Percentiles rank a stretch among this genome's conserved stretches.
These are phyloP conservation scores for Oldenlandia corymbosa DNA, from an alignment of 257 asterid genomes.

Conservation along the genomic window DNA sequence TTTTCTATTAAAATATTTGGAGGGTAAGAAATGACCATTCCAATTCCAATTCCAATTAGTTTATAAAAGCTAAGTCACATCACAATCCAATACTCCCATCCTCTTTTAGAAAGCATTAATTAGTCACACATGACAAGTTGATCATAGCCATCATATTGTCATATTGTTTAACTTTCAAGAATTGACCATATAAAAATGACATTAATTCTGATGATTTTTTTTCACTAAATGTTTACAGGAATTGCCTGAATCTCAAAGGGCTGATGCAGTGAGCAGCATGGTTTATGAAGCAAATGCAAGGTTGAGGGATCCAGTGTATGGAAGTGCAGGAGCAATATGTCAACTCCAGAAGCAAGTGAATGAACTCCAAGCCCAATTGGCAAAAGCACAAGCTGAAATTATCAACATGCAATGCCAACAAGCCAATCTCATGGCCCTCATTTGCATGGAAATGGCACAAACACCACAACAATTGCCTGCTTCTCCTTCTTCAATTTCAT, in stretches of 20 bases:
- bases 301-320: slow-evolving; percentile 71
- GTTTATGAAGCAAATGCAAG: slow-evolving; percentile 81
- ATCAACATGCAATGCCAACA: slow-evolving; percentile 65
- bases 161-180: background rate
- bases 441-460: slow-evolving; percentile 53
- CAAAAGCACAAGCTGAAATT: slow-evolving; percentile 59
- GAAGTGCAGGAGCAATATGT: slow-evolving; percentile 71
- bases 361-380: slow-evolving; percentile 68
- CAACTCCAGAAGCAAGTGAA: slow-evolving; percentile 65
- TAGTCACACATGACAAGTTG: slow-evolving; percentile 8
- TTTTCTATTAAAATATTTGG: no score
- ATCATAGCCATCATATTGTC: no score
- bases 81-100: background rate
- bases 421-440: slow-evolving; percentile 57
- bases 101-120: slow-evolving; percentile 5
- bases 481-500: slow-evolving; percentile 12
- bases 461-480: slow-evolving; percentile 21
- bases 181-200: background rate
- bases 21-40: no score
- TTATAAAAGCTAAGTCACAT: slow-evolving; percentile 2
- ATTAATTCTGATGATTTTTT: background rate
- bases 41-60: background rate
- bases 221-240: slow-evolving; percentile 30
- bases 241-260: slow-evolving; percentile 59
- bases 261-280: slow-evolving; percentile 81